phyloP scores from a whole-genome alignment of 805 yeast species.

The Pichia gijzeniarum region DNA sequence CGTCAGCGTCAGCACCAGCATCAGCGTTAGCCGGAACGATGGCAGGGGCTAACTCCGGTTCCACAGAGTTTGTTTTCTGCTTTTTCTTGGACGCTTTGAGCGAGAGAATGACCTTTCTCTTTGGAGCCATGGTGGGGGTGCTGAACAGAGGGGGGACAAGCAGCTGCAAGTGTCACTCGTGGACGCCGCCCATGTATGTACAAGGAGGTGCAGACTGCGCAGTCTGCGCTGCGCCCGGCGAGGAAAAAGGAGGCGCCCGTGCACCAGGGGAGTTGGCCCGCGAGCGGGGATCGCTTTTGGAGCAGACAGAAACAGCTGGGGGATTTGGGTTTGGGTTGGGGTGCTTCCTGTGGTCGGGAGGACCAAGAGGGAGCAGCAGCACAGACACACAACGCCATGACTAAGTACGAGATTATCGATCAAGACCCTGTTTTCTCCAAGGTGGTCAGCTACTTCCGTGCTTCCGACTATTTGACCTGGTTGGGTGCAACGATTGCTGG shows the following conservation, averaged over 20 bases:
- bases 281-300: constrained; percentile 2
- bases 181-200: too few relatives aligned
- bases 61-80: not conserved
- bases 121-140: constrained; percentile 4
- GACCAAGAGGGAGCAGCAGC: too few relatives aligned
- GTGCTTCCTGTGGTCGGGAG: too few relatives aligned
- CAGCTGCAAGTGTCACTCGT: too few relatives aligned
- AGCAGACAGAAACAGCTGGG: not conserved
- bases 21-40: not conserved
- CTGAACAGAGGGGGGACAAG: too few relatives aligned
- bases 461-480: constrained; percentile 53
- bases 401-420: constrained; percentile 46
- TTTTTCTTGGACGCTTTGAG: constrained; percentile 2
- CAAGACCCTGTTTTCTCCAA: constrained; percentile 70
- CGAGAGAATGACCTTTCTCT: constrained; percentile 3
- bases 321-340: too few relatives aligned
- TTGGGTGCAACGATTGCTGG: constrained; percentile 42
- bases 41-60: not conserved
- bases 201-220: too few relatives aligned
- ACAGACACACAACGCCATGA: constrained; percentile 14
- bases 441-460: constrained; percentile 68
- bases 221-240: too few relatives aligned
- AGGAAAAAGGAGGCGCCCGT: too few relatives aligned
- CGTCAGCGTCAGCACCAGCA: too few relatives aligned
- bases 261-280: not conserved